Evolutionary conservation across 305 asterid species (phyloP).

Genomic region (Lippia alba): DNA sequence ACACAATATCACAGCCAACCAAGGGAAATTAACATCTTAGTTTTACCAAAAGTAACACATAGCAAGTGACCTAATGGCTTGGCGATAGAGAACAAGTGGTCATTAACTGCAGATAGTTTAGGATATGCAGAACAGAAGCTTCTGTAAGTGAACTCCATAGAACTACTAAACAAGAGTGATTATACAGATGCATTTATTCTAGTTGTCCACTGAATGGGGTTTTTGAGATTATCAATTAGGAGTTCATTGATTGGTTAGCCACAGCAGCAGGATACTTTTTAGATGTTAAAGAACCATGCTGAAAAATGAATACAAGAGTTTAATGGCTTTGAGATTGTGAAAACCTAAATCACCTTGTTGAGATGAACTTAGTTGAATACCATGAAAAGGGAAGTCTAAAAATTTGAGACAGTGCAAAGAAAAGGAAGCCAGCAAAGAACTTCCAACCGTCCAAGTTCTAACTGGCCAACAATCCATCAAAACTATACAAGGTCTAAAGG

Average conservation of each 20-base stretch:
- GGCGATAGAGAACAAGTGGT: neutral
- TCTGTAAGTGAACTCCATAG: constrained; percentile 4
- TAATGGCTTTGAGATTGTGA: neutral
- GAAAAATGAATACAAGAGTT: neutral
- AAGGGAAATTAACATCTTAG: too few species aligned
- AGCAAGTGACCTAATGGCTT: constrained; percentile 8
- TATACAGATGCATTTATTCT: constrained; percentile 5
- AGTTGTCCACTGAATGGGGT: neutral
- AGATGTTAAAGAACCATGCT: too few species aligned
- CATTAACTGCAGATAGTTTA: constrained; percentile 7
- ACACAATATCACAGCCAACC: too few species aligned
- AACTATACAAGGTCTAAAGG: neutral
- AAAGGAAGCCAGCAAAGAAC: neutral
- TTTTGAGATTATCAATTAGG: neutral
- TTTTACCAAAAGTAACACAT: too few species aligned
- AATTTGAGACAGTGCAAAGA: neutral
- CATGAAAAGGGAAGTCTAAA: neutral
- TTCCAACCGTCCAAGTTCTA: neutral
- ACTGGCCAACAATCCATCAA: neutral
- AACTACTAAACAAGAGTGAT: neutral
- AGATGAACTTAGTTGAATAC: neutral
- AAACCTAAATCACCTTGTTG: neutral
- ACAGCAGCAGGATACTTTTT: neutral
- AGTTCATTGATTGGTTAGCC: neutral
- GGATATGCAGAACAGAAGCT: constrained; percentile 19